phyloP scores from a whole-genome alignment of 78 protist genomes.

The Goniomonas avonlea region DNA sequence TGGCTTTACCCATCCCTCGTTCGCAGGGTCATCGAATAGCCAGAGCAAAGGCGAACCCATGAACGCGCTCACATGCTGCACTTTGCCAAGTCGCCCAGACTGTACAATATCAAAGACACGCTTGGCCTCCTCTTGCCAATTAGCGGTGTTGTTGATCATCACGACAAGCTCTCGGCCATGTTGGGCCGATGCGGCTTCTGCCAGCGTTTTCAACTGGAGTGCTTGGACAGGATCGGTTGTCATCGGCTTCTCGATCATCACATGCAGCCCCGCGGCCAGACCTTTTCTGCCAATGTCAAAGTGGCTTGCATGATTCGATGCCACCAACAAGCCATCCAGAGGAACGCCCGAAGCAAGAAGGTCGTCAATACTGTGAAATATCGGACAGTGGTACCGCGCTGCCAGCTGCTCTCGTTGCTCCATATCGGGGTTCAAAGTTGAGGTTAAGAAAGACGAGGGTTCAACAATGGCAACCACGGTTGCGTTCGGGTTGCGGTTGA shows the following conservation, averaged over 20 bases:
- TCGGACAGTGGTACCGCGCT: not conserved
- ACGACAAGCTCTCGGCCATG: not conserved
- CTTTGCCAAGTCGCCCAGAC: not conserved
- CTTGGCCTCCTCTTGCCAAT: not conserved
- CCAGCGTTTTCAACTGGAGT: not conserved
- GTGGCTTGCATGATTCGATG: not conserved
- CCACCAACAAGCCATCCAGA: not conserved
- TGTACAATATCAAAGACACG: not conserved
- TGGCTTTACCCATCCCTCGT: not conserved
- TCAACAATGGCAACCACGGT: not conserved
- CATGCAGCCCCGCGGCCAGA: not conserved
- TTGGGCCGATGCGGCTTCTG: not conserved
- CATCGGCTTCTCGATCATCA: slow-evolving; percentile 24
- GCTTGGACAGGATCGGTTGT: slow-evolving; percentile 1
- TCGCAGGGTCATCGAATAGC: slow-evolving; percentile 12
- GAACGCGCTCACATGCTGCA: not conserved
- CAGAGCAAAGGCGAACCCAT: not conserved
- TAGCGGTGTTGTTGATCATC: slow-evolving; percentile 19
- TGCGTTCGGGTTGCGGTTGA: not conserved
- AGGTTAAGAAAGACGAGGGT: not conserved
- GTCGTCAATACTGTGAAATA: not conserved
- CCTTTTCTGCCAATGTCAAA: not conserved
- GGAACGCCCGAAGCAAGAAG: not conserved
- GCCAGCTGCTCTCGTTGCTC: not conserved
- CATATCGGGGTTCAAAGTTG: not conserved